These are phyloP conservation scores for Cutaneotrichosporon curvatum DNA, from an alignment of 1,284 basidiomycete genomes.

Conservation along the genomic window DNA sequence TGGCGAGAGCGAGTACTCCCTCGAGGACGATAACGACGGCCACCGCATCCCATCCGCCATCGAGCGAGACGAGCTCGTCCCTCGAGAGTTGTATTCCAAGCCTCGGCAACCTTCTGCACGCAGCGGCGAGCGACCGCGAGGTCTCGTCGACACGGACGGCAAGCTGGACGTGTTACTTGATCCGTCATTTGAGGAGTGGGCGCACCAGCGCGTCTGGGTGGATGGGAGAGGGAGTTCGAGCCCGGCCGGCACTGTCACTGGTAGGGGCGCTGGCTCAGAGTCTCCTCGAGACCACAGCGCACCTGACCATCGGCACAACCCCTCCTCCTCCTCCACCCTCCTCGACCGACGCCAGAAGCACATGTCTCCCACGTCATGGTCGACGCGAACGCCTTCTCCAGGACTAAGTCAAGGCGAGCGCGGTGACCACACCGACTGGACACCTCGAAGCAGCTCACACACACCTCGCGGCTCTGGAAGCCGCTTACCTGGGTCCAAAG, in stretches of 20 bases:
- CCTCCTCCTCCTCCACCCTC: constrained; percentile 3
- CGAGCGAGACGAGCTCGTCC: too few species aligned
- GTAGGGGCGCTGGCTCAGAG: not conserved
- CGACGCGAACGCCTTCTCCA: constrained; percentile 4
- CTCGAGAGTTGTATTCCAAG: not conserved
- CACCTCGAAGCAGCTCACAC: constrained; percentile 9
- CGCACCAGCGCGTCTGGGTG: constrained; percentile 9
- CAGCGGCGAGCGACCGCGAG: not conserved
- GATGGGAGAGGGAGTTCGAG: not conserved
- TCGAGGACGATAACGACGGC: constrained; percentile 5
- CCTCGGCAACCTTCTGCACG: not conserved
- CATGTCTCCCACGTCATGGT: not conserved
- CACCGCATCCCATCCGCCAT: too few species aligned
- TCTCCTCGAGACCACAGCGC: not conserved
- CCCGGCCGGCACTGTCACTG: not conserved
- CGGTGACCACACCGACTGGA: constrained; percentile 2
- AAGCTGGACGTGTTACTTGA: constrained; percentile 9
- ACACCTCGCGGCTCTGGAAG: not conserved
- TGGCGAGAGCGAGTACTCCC: constrained; percentile 17
- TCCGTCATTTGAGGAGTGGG: constrained; percentile 11
- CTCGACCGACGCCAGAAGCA: not conserved
- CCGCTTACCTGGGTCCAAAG: not conserved
- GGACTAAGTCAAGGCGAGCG: too few species aligned
- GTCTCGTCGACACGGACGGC: constrained; percentile 11
- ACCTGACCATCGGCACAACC: not conserved